Base-by-base conservation (phyloP, 768 basidiomycete species). In the Lanmaoa pseudosensibilis region DNA sequence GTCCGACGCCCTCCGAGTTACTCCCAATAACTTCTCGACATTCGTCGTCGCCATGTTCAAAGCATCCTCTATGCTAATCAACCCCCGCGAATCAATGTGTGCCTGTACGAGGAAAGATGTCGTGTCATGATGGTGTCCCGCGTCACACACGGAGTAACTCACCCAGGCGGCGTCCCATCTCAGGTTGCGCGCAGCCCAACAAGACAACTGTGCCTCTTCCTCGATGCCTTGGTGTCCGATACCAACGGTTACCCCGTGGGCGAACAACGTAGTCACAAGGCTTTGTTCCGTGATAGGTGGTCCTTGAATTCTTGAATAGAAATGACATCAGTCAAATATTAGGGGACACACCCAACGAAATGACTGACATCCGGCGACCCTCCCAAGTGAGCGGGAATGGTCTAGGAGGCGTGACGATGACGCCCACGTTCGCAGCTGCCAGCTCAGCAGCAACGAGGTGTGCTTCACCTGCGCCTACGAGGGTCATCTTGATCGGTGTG, bases 151-250 rank as follows among this genome's bases (percentile, higher is more conserved):
- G 15, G 1, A 73, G 80, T 45, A 49, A 88, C 95, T 88, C 94
- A 97, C 97, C 96, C 98, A 52, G 88, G 82, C 69, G 89, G 72
- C 68, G 83, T 98, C 69, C 98, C 95, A 71, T 86, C 39, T 94
- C 92, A 52, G 89, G 88, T 60, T 92, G 88, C 7, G 94, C 92
- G 48, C 97, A 78, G 52, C 98, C 78, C 56, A 98, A 76, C 52
- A 93, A 79, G 69, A 95, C 90, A 27, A 88, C 71, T 25, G 86
- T 83, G 38, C 84, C 81, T 60, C 81, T 85, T 45, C 81, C 79
- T 16, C 68, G 77, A 50, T 71, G 1, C 78, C 67, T 39, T 68
- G 55, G 44, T 59, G 62, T 50, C 85, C 87, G 30, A 90, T 69
- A 0, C 78, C 87, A 19, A 89, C 82, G 7, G 82, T 84, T 4